Evolutionary conservation across 768 basidiomycete genomes (phyloP), one percentile per base, ranked within the genome.

Genomic region (Termitomyces sp.): DNA sequence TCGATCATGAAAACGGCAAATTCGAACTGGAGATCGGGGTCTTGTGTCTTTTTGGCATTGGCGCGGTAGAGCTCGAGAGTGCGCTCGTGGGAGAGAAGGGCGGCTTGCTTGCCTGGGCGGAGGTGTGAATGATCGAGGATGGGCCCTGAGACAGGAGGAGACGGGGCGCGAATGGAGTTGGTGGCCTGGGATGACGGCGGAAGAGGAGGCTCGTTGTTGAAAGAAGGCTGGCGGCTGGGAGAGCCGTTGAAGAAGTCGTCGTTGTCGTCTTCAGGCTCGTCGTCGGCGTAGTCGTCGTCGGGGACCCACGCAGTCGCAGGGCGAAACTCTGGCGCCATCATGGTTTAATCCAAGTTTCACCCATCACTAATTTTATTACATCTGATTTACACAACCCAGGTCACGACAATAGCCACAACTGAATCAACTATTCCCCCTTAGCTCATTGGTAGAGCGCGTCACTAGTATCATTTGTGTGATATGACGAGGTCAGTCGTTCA

Each of bases 1-100:
- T 98, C 97, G 66, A 99, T 89, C 90, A 98, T 94, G 79, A 98
- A 98, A 9, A 95, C 92, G 40, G 96, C 93, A 62, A 99, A 98
- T 69, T 99, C 97, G 76, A 94, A 98, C 68, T 96, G 95, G 54
- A 98, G 76, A 65, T 98, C 93, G 0, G 96, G 95, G 69, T 98
- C 93, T 74, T 97, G 93, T 0, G 95, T 97, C 75, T 98, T 98
- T 76, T 96, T 97, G 32, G 96, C 97, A 70, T 99, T 99, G 43
- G 88, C 85, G 45, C 97, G 90, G 76, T 99, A 99, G 58, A 97
- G 85, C 70, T 98, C 94, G 57, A 99, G 85, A 2, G 97, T 98
- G 56, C 90, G 90, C 71, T 95, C 93, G 69, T 98, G 90, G 0
- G 93, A 94, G 61, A 98, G 86, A 12, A 98, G 83, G 6, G 93